Evolutionary conservation across 164 flowering plant species (phyloP).

Genomic region (Euptelea pleiosperma): DNA sequence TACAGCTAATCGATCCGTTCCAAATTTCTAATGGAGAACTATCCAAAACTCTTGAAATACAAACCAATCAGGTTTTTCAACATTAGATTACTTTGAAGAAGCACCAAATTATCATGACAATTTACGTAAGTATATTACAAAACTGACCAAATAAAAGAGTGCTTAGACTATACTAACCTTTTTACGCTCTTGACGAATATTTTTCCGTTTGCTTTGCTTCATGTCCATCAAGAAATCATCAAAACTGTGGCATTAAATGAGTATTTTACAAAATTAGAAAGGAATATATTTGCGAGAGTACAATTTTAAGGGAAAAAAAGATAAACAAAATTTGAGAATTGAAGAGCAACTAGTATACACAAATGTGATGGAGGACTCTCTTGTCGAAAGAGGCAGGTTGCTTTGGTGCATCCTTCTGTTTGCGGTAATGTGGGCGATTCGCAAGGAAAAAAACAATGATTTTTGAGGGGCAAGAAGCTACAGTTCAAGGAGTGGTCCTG

Average conservation of each 20-base stretch:
- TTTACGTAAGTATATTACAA: neutral
- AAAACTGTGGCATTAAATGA: constrained; percentile 48
- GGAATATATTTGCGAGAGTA: neutral
- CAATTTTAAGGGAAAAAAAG: no score
- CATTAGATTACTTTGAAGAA: neutral
- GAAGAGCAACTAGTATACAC: no score
- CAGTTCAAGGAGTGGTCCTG: no score
- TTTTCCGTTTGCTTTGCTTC: constrained; percentile 90
- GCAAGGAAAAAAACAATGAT: no score
- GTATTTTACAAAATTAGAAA: neutral
- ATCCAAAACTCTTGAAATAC: constrained; percentile 2
- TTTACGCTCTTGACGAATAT: constrained; percentile 94
- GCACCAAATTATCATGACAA: neutral
- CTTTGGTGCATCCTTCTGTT: no score
- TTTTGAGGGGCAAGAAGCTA: no score
- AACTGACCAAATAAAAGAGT: neutral
- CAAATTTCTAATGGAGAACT: neutral
- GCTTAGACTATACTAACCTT: constrained; percentile 49
- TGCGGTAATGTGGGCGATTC: no score
- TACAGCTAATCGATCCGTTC: no score
- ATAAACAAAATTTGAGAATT: neutral
- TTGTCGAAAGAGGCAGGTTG: no score
- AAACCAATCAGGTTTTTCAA: neutral
- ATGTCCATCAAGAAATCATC: constrained; percentile 96
- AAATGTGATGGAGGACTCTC: no score